Evolutionary conservation across 352 stramenopile genomes (phyloP), one percentile per base, ranked within the genome.

Genomic region (Hyaloperonospora brassicae): DNA sequence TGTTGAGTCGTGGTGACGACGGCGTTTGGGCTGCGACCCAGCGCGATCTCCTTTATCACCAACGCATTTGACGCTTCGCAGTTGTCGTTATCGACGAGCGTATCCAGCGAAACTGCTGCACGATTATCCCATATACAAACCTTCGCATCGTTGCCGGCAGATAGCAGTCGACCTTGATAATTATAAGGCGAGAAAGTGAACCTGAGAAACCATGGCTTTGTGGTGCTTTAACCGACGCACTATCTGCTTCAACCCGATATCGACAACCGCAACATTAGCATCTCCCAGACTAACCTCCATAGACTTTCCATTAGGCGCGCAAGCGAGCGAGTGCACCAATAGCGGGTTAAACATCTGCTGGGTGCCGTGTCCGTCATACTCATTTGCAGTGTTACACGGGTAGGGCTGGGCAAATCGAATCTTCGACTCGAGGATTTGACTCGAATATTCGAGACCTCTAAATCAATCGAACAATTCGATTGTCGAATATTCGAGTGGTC

Each of bases 291-390:
- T 77, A 14, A 76, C 76, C 2, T 64, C 80, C 35, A 88, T 69
- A 8, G 72, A 82, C 57, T 78, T 81, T 9, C 80, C 80, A 34
- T 84, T 81, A 7, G 73, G 39, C 21, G 76, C 71, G 39, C 88
- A 90, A 31, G 67, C 73, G 35, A 90, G 47, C 23, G 73, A 66
- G 52, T 90, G 71, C 50, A 90, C 78, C 17, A 90, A 68, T 27
- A 77, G 80, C 14, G 80, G 80, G 50, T 90, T 90, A 50, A 84
- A 86, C 55, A 88, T 70, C 62, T 86, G 79, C 31, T 71, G 82
- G 31, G 46, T 59, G 21, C 65, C 46, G 11, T 30, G 43, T 6
- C 24, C 41, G 23, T 49, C 21, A 2, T 38, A 36, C 23, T 57
- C 25, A 5, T 24, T n/a, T n/a, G n/a, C n/a, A n/a, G n/a, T n/a